Base-by-base conservation (phyloP, 1,284 basidiomycete genomes). In the Naganishia sp. region DNA sequence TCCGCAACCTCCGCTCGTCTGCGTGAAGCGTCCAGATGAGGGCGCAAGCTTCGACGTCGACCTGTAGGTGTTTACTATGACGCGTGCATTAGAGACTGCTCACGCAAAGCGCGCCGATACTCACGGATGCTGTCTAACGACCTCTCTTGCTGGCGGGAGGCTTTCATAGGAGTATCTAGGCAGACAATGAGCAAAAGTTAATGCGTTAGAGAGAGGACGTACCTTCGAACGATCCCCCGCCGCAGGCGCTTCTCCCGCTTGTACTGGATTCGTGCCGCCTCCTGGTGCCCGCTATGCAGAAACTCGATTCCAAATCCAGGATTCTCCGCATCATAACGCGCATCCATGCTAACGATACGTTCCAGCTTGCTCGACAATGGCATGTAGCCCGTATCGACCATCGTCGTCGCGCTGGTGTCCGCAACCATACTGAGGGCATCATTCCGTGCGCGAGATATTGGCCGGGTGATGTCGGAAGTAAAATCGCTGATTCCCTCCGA, bases 81-180 rank as follows among this genome's bases (percentile, higher is more conserved):
- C 21, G 18, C 6, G 13, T 5, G 32, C 28, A 9, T 61, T 25
- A 41, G 49, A 7, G 18, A 6, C 13, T 7, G 47, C 2, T 10
- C 28, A 2, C 21, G 10, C 3, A 21, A 41, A 23, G 6, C 9
- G 23, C 17, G 6, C 1, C 32, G 18, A 9, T 5, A 61, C 57
- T 61, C 39, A 61, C 57, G 57, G 57, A 51, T 61, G 47, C 17
- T 61, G 46, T 35, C 57, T 41, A 6, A 51, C 47, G 17, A 61
- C 18, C 25, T 61, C 57, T 42, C 42, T 39, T 5, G 42, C 21
- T 5, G 47, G 21, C 6, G 57, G 57, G 21, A 25, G 39, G 7
- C 57, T 61, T n/a, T 61, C 57, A 18, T 23, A 61, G 6, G 57
- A 61, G 13, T 51, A 61, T 17, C 57, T 61, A 23, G 11, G 10